Base-by-base conservation (phyloP, 139 green algal genomes). In the Coelastrella sp. region DNA sequence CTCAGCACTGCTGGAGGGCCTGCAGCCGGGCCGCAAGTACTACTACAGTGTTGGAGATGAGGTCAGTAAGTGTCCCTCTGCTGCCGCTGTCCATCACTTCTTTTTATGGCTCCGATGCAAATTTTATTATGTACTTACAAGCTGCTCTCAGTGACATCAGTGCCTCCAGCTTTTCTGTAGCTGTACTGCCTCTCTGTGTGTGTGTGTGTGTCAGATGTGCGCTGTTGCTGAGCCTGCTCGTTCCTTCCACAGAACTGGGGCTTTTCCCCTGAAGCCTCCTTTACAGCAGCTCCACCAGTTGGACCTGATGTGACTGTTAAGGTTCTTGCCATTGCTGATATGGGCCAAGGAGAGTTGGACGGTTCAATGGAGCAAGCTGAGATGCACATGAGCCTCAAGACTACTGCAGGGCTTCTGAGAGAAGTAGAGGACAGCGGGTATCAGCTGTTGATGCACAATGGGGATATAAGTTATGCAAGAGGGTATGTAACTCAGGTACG, bases 11-110 rank as follows among this genome's bases (percentile, higher is more conserved):
- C 84, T 98, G 76, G 91, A 78, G 8, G 93, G 90, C 7, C 93
- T 98, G 75, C 0, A 86, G 63, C 93, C 95, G 4, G 89, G 89
- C 24, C 91, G 73, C 12, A 66, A 58, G 8, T 96, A 97, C 90
- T 96, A 93, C 86, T 98, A 97, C 86, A 35, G 61, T 6, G 92
- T 94, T 7, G 96, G 96, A 0, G 94, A 96, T 87, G 89, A 93
- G 91, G 93, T 95, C 80, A 27, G 88, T 49, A 49, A 1, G 1
- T 49, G 35, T 49, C 35, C 35, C 3, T 5, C 35, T 49, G 35
- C 35, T 49, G 35, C 35, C 3, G 35, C 35, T 49, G 35, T 49
- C 35, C 35, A 49, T 49, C 35, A 49, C 35, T 49, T 49, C 35
- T 49, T 49, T 3, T 5, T 1, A 49, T 49, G 35, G 35, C 35